Evolutionary conservation across 129 eudicot genomes (phyloP).

Genomic region (Gnaphalium uliginosum): DNA sequence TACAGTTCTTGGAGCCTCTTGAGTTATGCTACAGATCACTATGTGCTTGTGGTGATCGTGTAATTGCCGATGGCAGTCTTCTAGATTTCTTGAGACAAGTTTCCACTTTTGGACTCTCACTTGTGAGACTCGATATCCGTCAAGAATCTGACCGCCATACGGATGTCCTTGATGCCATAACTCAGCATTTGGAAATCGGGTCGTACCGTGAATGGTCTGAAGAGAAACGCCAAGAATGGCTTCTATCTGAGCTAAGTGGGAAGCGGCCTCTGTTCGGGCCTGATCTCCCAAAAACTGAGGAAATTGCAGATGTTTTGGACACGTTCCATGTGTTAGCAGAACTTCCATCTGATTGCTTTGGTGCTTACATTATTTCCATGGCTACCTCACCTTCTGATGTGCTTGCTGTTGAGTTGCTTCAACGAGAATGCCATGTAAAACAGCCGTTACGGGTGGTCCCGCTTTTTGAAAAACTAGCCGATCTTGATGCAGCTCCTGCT

Average conservation of each 20-base stretch:
- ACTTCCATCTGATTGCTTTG: slow-evolving; percentile 94
- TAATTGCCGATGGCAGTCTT: slow-evolving; percentile 96
- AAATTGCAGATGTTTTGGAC: slow-evolving; percentile 85
- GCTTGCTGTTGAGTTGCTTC: slow-evolving; percentile 93
- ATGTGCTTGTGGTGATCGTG: slow-evolving; percentile 86
- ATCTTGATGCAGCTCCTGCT: slow-evolving; percentile 91
- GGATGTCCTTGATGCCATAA: slow-evolving; percentile 92
- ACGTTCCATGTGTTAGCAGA: slow-evolving; percentile 84
- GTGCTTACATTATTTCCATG: slow-evolving; percentile 99
- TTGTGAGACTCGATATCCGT: slow-evolving; percentile 89
- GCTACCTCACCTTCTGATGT: slow-evolving; percentile 98
- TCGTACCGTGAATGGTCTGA: slow-evolving; percentile 94
- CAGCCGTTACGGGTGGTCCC: slow-evolving; percentile 89
- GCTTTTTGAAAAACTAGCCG: slow-evolving; percentile 89
- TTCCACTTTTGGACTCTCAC: slow-evolving; percentile 93
- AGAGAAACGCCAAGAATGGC: slow-evolving; percentile 91
- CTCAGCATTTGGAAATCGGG: slow-evolving; percentile 84
- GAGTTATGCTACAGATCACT: slow-evolving; percentile 96
- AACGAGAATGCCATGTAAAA: slow-evolving; percentile 91
- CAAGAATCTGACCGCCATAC: slow-evolving; percentile 98
- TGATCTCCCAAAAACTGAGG: slow-evolving; percentile 91
- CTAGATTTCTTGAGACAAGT: slow-evolving; percentile 93
- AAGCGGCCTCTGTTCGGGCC: slow-evolving; percentile 91
- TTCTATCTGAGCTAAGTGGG: slow-evolving; percentile 79
- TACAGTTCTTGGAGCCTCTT: slow-evolving; percentile 95